A percentile compares a stretch with the other conserved stretches of the same genome.
Evolutionary conservation across 2,329 filamentous ascomycete genomes (phyloP).

Genomic region (Diaporthe australafricana): DNA sequence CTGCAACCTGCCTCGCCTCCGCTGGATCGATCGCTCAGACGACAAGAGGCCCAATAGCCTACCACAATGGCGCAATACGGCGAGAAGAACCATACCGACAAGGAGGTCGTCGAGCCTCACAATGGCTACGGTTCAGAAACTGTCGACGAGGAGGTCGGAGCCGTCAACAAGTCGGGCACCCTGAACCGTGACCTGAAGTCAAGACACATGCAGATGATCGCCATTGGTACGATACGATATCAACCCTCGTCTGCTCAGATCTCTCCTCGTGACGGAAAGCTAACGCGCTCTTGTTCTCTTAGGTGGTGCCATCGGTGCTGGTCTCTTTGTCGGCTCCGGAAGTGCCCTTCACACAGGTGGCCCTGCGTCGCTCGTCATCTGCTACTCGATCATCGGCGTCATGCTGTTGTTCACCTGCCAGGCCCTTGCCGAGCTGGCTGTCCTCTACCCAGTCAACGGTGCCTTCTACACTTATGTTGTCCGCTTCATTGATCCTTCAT

Average conservation of each 20-base stretch:
- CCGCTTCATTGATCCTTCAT: conserved; percentile 71
- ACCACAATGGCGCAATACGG: conserved; percentile 42
- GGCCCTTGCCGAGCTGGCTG: conserved; percentile 70
- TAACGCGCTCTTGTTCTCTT: neutral
- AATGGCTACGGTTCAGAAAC: conserved; percentile 38
- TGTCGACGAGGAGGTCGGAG: conserved; percentile 51
- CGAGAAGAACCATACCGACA: conserved; percentile 41
- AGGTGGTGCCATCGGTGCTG: conserved; percentile 61
- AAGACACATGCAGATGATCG: conserved; percentile 61
- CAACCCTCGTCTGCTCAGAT: neutral
- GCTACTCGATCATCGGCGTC: conserved; percentile 66
- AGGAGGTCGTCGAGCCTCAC: conserved; percentile 38
- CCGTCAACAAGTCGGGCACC: conserved; percentile 47
- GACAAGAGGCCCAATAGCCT: conserved; percentile 9
- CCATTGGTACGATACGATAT: conserved; percentile 53
- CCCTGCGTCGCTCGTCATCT: conserved; percentile 61
- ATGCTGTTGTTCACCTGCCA: conserved; percentile 71
- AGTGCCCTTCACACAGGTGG: conserved; percentile 70
- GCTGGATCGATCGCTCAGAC: neutral
- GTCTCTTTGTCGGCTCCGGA: conserved; percentile 78
- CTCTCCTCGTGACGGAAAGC: neutral
- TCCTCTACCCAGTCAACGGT: conserved; percentile 70
- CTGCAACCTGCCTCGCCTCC: neutral
- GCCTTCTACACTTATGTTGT: conserved; percentile 72
- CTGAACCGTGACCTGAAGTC: conserved; percentile 51